These are phyloP conservation scores for Atkinsonella texensis DNA, from an alignment of 2,329 filamentous ascomycete genomes.

Conservation along the genomic window DNA sequence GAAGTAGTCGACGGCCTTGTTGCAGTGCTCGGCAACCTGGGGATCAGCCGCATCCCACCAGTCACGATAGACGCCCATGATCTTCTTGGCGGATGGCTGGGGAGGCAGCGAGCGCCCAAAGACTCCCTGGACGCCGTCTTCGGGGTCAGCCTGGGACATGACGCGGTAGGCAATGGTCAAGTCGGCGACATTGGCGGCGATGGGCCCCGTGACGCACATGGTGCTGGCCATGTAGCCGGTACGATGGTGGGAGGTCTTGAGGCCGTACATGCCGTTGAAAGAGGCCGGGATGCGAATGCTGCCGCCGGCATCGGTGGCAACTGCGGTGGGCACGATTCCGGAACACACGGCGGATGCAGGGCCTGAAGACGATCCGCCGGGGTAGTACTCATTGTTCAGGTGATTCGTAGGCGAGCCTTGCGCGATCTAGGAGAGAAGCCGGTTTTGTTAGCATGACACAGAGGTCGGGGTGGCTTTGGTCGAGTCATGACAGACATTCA, in stretches of 20 bases:
- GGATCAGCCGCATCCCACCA: conserved; percentile 42
- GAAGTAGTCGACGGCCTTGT: conserved; percentile 48
- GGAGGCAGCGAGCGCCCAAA: conserved; percentile 49
- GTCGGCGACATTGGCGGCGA: conserved; percentile 65
- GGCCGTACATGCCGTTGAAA: conserved; percentile 70
- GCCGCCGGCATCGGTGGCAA: conserved; percentile 67
- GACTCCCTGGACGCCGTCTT: conserved; percentile 43
- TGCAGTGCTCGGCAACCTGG: conserved; percentile 48
- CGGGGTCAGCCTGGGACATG: conserved; percentile 61
- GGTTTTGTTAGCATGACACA: conserved; percentile 23
- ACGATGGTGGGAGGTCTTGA: conserved; percentile 68
- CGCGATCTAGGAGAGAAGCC: conserved; percentile 28
- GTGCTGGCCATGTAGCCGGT: conserved; percentile 43
- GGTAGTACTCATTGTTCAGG: conserved; percentile 64
- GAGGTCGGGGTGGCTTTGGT: no score
- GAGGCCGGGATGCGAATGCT: conserved; percentile 61
- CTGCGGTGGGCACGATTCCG: conserved; percentile 61
- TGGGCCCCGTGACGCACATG: conserved; percentile 57
- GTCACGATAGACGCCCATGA: conserved; percentile 58
- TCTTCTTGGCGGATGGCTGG: conserved; percentile 33
- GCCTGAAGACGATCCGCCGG: conserved; percentile 71
- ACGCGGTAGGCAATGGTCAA: conserved; percentile 71
- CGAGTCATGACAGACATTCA: conserved; percentile 41
- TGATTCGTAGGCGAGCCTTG: conserved; percentile 70
- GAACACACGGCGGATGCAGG: conserved; percentile 57